Percentiles rank a stretch among this genome's conserved stretches.
Conservation (phyloP, 345 rosid species). For the Hypericum perforatum region DNA sequence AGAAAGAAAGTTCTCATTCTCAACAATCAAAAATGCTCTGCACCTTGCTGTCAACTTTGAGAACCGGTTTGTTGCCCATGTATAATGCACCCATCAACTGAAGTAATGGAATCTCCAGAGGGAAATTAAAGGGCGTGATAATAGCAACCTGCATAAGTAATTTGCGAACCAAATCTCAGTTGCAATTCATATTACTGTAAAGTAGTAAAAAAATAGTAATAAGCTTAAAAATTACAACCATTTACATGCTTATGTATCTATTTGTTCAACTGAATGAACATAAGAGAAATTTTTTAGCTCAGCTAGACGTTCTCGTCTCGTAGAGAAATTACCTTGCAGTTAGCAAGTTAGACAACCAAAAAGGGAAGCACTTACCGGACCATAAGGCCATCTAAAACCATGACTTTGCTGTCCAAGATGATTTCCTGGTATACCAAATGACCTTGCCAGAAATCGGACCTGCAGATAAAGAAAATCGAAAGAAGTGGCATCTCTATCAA, state of each 20-base stretch:
- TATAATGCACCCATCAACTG: constrained; percentile 96
- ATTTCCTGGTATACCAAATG: constrained; percentile 89
- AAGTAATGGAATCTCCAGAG: constrained; percentile 91
- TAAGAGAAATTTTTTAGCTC: no score
- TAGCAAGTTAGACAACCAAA: neutral
- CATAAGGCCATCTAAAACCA: constrained; percentile 98
- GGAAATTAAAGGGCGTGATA: constrained; percentile 93
- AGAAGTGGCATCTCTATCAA: neutral
- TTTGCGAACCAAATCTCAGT: no score
- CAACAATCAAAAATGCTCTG: neutral
- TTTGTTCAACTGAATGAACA: no score
- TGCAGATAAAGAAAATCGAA: constrained; percentile 14
- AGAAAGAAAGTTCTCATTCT: neutral
- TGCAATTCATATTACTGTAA: no score
- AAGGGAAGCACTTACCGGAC: constrained; percentile 51
- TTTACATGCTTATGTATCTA: no score
- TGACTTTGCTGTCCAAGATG: constrained; percentile 96
- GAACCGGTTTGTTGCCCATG: constrained; percentile 95
- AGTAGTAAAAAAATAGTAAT: no score
- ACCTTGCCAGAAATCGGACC: constrained; percentile 94
- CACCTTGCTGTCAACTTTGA: constrained; percentile 98
- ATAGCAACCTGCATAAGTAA: constrained; percentile 61
- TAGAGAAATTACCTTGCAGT: neutral
- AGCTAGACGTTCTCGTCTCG: no score
- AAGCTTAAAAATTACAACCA: no score